These are phyloP conservation scores for Breynia disticha DNA, from an alignment of 441 rosid species.

Conservation along the genomic window DNA sequence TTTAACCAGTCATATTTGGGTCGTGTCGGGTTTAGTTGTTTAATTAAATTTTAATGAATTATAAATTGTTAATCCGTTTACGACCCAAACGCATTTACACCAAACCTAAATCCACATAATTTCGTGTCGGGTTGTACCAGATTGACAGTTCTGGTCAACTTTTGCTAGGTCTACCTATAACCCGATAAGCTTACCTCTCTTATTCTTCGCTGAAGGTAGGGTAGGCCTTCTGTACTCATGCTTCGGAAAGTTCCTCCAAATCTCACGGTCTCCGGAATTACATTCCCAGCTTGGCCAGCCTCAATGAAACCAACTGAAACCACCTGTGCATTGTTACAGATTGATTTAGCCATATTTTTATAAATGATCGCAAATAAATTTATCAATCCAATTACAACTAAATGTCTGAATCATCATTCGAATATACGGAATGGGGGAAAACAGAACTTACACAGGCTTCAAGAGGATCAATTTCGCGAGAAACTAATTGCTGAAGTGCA, in stretches of 20 bases:
- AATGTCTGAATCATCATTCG: neutral
- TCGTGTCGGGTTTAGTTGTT: no score
- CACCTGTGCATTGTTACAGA: conserved; percentile 14
- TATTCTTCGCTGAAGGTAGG: conserved; percentile 30
- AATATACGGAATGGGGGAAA: neutral
- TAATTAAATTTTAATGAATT: no score
- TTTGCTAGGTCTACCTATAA: no score
- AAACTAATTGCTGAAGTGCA: conserved; percentile 57
- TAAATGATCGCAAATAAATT: no score
- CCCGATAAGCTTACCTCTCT: conserved; percentile 23
- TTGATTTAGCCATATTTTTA: no score
- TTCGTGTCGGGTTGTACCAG: no score
- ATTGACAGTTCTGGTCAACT: no score
- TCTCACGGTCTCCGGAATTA: conserved; percentile 35
- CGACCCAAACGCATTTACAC: no score
- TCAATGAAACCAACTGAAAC: conserved; percentile 28
- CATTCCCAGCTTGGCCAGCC: conserved; percentile 37
- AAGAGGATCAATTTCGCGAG: conserved; percentile 68
- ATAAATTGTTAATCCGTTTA: no score
- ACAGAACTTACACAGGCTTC: conserved; percentile 41
- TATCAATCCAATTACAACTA: neutral
- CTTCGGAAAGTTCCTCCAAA: conserved; percentile 46
- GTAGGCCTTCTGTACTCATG: conserved; percentile 32
- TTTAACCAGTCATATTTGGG: no score
- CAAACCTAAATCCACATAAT: no score